Percentiles rank a stretch among this genome's conserved stretches.
phyloP scores from a whole-genome alignment of 169 alveolate genomes.

The Cryptosporidium meleagridis region DNA sequence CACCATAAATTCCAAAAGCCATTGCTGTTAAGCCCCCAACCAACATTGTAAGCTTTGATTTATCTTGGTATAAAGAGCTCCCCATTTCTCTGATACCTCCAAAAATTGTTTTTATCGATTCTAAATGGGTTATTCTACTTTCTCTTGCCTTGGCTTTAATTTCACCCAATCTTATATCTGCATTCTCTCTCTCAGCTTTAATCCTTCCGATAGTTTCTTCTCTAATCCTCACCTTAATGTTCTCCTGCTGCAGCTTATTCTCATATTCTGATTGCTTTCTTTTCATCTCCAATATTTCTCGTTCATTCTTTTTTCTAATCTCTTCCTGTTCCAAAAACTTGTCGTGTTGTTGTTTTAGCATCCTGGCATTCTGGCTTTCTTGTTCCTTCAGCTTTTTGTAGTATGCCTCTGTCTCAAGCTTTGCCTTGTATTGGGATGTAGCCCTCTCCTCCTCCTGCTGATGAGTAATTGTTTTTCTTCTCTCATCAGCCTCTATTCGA shows the following conservation, averaged over 20 bases:
- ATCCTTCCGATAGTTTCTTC: slow-evolving; percentile 86
- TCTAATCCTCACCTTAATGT: slow-evolving; percentile 85
- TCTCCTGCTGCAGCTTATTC: slow-evolving; percentile 86
- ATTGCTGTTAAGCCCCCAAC: slow-evolving; percentile 82
- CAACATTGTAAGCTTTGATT: slow-evolving; percentile 76
- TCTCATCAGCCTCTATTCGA: slow-evolving; percentile 90
- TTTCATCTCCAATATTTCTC: slow-evolving; percentile 81
- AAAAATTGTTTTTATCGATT: slow-evolving; percentile 86
- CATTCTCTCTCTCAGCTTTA: slow-evolving; percentile 84
- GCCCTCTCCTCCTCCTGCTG: slow-evolving; percentile 93
- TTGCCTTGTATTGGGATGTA: slow-evolving; percentile 94
- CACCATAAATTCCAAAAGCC: slow-evolving; percentile 85
- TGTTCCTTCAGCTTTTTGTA: slow-evolving; percentile 92
- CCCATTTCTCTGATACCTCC: slow-evolving; percentile 82
- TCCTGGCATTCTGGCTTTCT: slow-evolving; percentile 92
- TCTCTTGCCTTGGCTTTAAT: slow-evolving; percentile 89
- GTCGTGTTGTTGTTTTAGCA: slow-evolving; percentile 91
- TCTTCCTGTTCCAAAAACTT: slow-evolving; percentile 89
- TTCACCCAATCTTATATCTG: slow-evolving; percentile 80
- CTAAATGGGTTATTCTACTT: slow-evolving; percentile 90
- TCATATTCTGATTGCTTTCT: slow-evolving; percentile 75
- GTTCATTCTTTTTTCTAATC: slow-evolving; percentile 82
- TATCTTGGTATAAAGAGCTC: slow-evolving; percentile 48
- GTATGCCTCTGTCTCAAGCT: slow-evolving; percentile 92
- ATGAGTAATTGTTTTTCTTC: slow-evolving; percentile 90